Evolutionary conservation across 106 monocot genomes (phyloP).

Genomic region (Gastrodia elata): DNA sequence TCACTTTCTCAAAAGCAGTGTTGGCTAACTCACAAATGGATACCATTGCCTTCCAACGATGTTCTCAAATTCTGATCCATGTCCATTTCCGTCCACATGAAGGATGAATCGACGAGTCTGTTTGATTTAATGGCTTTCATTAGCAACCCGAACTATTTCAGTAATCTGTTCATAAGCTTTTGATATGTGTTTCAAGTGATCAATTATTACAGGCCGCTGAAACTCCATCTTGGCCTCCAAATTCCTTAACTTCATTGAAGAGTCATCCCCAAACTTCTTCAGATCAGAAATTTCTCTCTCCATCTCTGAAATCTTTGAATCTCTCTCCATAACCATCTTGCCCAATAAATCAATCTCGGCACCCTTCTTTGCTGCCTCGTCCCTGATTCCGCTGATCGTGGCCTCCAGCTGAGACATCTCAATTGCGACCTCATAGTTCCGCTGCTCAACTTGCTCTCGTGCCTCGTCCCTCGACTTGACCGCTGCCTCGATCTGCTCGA

Average conservation of each 20-base stretch:
- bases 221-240: constrained; percentile 59
- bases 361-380: constrained; percentile 36
- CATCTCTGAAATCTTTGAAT: constrained; percentile 28
- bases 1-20: constrained; percentile 53
- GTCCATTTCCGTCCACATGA: constrained; percentile 72
- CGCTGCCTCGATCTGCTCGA: constrained; percentile 46
- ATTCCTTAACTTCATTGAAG: constrained; percentile 27
- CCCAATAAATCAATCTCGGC: constrained; percentile 30
- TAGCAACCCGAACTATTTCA: constrained; percentile 28
- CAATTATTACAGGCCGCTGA: constrained; percentile 61
- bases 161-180: constrained; percentile 40
- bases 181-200: constrained; percentile 64
- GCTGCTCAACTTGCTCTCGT: constrained; percentile 64
- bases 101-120: constrained; percentile 47
- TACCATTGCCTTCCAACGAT: constrained; percentile 38
- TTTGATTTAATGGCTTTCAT: constrained; percentile 18
- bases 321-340: constrained; percentile 31
- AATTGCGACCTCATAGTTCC: constrained; percentile 94
- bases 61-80: constrained; percentile 48
- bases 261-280: constrained; percentile 36
- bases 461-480: constrained; percentile 55
- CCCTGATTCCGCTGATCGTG: constrained; percentile 41
- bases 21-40: constrained; percentile 53
- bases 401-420: constrained; percentile 97
- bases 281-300: constrained; percentile 32